Percentiles rank a stretch among this genome's conserved stretches.
These are phyloP conservation scores for Craspedostauros australis DNA, from an alignment of 108 stramenopile species.

Conservation along the genomic window DNA sequence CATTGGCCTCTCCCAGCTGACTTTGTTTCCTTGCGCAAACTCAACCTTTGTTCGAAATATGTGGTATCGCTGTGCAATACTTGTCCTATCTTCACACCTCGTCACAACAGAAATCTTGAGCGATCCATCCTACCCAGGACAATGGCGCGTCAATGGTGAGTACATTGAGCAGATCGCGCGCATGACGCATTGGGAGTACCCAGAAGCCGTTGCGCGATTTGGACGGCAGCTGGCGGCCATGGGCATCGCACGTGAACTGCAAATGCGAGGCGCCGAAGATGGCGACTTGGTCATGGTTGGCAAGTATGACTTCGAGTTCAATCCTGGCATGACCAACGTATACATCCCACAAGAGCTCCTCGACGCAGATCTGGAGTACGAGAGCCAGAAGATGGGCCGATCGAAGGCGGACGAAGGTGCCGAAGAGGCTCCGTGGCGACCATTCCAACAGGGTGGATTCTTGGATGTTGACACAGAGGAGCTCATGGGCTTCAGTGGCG, in stretches of 20 bases:
- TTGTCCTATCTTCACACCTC: neutral
- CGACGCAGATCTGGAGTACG: slow-evolving; percentile 54
- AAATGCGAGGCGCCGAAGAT: slow-evolving; percentile 66
- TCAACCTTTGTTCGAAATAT: too few species aligned
- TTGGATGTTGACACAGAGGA: slow-evolving; percentile 78
- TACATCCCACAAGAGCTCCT: slow-evolving; percentile 84
- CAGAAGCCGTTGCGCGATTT: slow-evolving; percentile 87
- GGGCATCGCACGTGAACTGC: slow-evolving; percentile 70
- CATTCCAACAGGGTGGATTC: slow-evolving; percentile 74
- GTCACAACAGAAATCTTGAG: slow-evolving; percentile 56
- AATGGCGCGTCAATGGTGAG: slow-evolving; percentile 76
- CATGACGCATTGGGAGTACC: slow-evolving; percentile 95
- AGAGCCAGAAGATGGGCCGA: slow-evolving; percentile 28
- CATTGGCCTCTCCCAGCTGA: neutral
- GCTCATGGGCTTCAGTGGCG: slow-evolving; percentile 72
- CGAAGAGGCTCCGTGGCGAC: slow-evolving; percentile 51
- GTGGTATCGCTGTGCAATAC: too few species aligned
- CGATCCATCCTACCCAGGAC: slow-evolving; percentile 85
- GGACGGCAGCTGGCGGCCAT: slow-evolving; percentile 81
- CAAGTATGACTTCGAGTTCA: slow-evolving; percentile 84
- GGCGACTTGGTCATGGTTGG: slow-evolving; percentile 92
- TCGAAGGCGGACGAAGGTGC: slow-evolving; percentile 33
- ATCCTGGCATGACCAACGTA: slow-evolving; percentile 68
- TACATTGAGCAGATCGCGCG: slow-evolving; percentile 87
- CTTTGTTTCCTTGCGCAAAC: neutral